Evolutionary conservation across 208 protist genomes (phyloP), one percentile per base, ranked within the genome.

Genomic region (Trypanosoma platydactyli): DNA sequence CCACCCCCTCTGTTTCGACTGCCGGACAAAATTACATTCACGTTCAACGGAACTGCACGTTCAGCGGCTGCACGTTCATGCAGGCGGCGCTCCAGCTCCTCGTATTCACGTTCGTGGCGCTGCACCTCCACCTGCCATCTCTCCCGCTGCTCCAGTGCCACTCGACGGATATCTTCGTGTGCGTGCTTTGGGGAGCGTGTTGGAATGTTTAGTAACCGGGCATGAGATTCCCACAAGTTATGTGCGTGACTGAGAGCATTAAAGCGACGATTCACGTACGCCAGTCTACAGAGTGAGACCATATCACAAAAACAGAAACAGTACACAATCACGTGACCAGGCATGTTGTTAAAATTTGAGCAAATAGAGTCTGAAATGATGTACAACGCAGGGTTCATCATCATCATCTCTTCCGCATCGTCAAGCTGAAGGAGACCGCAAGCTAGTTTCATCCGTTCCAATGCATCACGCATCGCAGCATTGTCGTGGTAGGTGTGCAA

Each of bases 21-120:
- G 13, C 53, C 53, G 1, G 33, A 50, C 11, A 89, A 53, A 20
- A 71, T 72, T 1, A 25, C 51, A 11, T 84, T 48, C 1, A 84
- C 77, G 40, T 84, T 69, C 24, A 89, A 49, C 44, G 63, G 61
- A 24, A 79, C 63, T 7, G 70, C 54, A 29, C 73, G 77, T 7
- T 82, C 71, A 7, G 77, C 71, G 24, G 49, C 75, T 5, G 73
- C 48, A 7, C 80, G 77, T 30, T 61, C 78, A 18, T 64, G 46
- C 64, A 84, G 68, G 11, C 79, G 79, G 16, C 66, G 64, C 33
- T 66, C 50, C 24, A 84, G 46, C 29, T 46, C 57, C 18, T 75
- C 62, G 54, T 78, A 81, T 56, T 71, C 75, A 5, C 38, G 15
- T 30, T 71, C 63, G 27, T 73, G 78, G 5, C 57, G 51, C 29